Base-by-base conservation (phyloP, 2,329 filamentous ascomycete genomes). In the Aspergillus melleus region DNA sequence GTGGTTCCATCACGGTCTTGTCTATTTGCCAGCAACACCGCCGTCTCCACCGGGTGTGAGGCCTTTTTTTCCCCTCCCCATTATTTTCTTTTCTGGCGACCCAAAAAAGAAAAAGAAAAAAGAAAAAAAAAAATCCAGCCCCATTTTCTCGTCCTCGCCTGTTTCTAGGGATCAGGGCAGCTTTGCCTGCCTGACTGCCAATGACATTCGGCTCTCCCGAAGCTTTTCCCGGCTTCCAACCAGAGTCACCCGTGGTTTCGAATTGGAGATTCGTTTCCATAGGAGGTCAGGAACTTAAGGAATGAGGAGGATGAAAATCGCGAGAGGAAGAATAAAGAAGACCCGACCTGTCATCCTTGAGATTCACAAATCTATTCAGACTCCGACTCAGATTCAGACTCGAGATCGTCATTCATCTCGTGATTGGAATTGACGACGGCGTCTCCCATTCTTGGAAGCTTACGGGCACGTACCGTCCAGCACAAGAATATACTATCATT, bases 21-120 rank as follows among this genome's bases (percentile, higher is more conserved):
- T 58, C 54, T 51, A 64, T 64, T 64, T 62, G 62, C 56, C 60
- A 54, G 52, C 36, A 22, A 26, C 54, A 32, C 46, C 22, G 54
- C 39, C 54, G 50, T 57, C 60, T 62, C 60, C 61, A 62, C 61
- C 57, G 42, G 42, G 52, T 49, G 39, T 58, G 55, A 60, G 58
- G 55, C 58, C 52, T 55, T 57, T 61, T 54, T 54, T 54, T 52
- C 4, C 22, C 14, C 10, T 50, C 16, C 46, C 26, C 20, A 39
- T 54, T 52, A 39, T 54, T 52, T 50, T 58, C 20, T 22, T 58
- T 49, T 47, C 14, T 14, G 20, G 49, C 16, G n/a, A 29, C 24
- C 49, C 26, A 29, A 44, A 47, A 54, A 52, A 32, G 30, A 20
- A 47, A 51, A 29, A 51, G 22, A 10, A 6, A 22, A 30, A 24